Evolutionary conservation across 2,329 filamentous ascomycete species (phyloP).

Genomic region (Alternaria gaisen): DNA sequence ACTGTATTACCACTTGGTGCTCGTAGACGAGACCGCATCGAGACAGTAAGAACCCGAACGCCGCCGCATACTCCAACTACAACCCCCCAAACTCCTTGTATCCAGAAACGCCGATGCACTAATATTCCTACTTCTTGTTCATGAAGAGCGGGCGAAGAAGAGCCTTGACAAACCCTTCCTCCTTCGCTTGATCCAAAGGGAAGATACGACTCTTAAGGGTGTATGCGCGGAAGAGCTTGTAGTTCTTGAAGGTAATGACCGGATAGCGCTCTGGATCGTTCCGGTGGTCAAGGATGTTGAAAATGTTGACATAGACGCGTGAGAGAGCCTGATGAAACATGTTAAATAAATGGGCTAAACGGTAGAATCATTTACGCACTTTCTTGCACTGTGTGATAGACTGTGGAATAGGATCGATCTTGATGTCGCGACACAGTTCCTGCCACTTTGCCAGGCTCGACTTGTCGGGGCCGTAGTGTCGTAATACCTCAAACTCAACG

Average conservation of each 20-base stretch:
- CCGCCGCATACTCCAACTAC: not conserved
- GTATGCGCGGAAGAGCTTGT: constrained; percentile 14
- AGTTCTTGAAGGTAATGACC: constrained; percentile 6
- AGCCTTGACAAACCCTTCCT: constrained; percentile 21
- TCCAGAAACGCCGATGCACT: not conserved
- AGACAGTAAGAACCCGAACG: not conserved
- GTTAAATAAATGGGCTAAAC: not conserved
- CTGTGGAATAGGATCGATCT: constrained; percentile 17
- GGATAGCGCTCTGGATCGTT: constrained; percentile 8
- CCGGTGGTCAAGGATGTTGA: constrained; percentile 24
- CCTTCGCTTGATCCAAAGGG: constrained; percentile 19
- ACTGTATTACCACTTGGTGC: not conserved
- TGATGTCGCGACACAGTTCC: constrained; percentile 29
- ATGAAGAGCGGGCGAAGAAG: constrained; percentile 15
- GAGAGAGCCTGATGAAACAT: constrained; percentile 15
- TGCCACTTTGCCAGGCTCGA: constrained; percentile 33
- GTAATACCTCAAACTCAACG: constrained; percentile 21
- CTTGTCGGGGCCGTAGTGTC: constrained; percentile 17
- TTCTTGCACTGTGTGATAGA: constrained; percentile 38
- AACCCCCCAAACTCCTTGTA: not conserved
- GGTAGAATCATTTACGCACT: constrained; percentile 13
- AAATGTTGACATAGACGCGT: constrained; percentile 23
- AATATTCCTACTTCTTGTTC: not conserved
- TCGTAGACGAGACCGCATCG: not conserved
- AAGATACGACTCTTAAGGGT: constrained; percentile 13